phyloP scores from a whole-genome alignment of 352 stramenopile genomes.

The Phytophthora fragariae region DNA sequence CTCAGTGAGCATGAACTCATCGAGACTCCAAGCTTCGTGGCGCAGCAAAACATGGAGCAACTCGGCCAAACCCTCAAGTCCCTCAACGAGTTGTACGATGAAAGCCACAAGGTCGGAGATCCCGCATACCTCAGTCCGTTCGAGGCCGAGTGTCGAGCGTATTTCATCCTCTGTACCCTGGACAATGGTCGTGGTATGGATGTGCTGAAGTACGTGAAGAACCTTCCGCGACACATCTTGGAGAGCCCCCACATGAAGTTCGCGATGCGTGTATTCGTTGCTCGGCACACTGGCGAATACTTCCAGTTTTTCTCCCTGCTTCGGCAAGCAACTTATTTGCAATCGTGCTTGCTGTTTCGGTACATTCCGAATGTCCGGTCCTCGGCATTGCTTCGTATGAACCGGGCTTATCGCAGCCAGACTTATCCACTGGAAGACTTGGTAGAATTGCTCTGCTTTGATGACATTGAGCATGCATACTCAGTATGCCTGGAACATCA shows the following conservation, averaged over 20 bases:
- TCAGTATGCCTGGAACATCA: slow-evolving; percentile 74
- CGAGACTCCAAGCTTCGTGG: slow-evolving; percentile 82
- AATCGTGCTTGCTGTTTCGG: slow-evolving; percentile 84
- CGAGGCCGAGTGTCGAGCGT: slow-evolving; percentile 84
- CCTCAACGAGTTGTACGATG: slow-evolving; percentile 89
- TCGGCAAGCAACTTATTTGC: slow-evolving; percentile 77
- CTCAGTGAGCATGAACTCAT: slow-evolving; percentile 95
- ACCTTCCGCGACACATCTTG: slow-evolving; percentile 61
- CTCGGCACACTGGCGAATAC: slow-evolving; percentile 87
- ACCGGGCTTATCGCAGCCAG: slow-evolving; percentile 76
- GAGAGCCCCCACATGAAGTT: slow-evolving; percentile 85
- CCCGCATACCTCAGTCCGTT: slow-evolving; percentile 77
- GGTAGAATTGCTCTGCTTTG: slow-evolving; percentile 80
- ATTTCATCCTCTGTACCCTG: slow-evolving; percentile 88
- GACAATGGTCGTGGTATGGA: slow-evolving; percentile 86
- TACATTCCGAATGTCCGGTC: slow-evolving; percentile 85
- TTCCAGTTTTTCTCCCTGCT: slow-evolving; percentile 85
- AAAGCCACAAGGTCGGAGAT: slow-evolving; percentile 74
- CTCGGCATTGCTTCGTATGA: slow-evolving; percentile 79
- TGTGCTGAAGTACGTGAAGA: slow-evolving; percentile 90
- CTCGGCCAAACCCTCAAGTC: slow-evolving; percentile 90
- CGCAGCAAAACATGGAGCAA: slow-evolving; percentile 92
- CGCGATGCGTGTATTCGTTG: slow-evolving; percentile 87
- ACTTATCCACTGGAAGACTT: slow-evolving; percentile 72
- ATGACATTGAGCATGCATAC: slow-evolving; percentile 77